Conservation (phyloP, 164 flowering plant species). For the Dillenia suffruticosa region DNA sequence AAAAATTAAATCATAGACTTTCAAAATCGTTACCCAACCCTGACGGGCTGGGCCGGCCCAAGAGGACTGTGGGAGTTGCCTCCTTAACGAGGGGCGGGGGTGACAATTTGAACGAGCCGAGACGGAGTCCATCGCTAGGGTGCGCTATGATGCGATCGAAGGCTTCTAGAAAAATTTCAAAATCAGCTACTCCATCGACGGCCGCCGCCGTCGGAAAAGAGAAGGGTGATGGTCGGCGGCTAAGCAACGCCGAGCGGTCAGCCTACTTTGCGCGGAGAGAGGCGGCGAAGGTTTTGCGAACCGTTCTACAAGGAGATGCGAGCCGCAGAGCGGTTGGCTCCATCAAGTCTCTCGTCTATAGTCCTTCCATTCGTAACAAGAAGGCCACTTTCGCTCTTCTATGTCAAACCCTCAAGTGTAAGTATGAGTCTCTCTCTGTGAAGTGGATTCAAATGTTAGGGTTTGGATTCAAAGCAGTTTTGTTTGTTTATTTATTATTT, state of each 20-base stretch:
- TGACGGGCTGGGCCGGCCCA: too few relatives aligned
- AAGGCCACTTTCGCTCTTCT: conserved; percentile 83
- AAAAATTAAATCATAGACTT: too few relatives aligned
- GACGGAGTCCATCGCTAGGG: too few relatives aligned
- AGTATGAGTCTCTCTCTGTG: conserved; percentile 3
- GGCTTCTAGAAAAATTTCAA: too few relatives aligned
- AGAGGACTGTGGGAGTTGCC: too few relatives aligned
- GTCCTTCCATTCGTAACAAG: conserved; percentile 77
- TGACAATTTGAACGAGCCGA: too few relatives aligned
- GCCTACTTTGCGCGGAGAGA: conserved; percentile 88
- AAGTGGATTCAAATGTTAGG: not conserved
- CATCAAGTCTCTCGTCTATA: conserved; percentile 79
- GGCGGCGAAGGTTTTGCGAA: conserved; percentile 71
- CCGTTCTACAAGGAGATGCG: conserved; percentile 74
- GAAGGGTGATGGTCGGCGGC: conserved; percentile 13
- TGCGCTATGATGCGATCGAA: too few relatives aligned
- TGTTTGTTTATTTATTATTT: conserved; percentile 3
- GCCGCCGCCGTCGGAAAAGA: conserved; percentile 2
- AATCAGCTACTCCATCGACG: too few relatives aligned
- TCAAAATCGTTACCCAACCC: too few relatives aligned
- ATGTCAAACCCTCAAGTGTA: conserved; percentile 88
- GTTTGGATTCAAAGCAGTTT: not conserved
- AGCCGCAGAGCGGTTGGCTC: conserved; percentile 70
- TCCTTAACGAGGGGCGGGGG: too few relatives aligned
- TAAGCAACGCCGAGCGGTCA: conserved; percentile 52